Percentiles rank a stretch among this genome's conserved stretches.
Conservation (phyloP, 2,329 filamentous ascomycete species). For the Fusarium fracticaudum region DNA sequence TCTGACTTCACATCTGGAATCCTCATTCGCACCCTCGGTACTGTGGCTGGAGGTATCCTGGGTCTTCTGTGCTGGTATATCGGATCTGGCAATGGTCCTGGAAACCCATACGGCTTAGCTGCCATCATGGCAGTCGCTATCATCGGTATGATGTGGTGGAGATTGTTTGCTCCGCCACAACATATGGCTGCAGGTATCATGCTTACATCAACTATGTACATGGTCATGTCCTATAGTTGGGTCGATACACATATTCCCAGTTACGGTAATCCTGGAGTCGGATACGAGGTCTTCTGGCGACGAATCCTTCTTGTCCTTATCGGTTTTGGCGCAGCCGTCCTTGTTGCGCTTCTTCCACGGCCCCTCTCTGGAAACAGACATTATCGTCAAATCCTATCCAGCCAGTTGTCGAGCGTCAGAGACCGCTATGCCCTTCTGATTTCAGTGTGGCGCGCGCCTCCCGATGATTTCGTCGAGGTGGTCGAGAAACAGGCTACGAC, state of each 20-base stretch:
- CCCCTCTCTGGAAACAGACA: conserved; percentile 11
- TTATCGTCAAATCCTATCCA: conserved; percentile 10
- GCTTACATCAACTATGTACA: conserved; percentile 33
- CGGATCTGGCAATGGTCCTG: conserved; percentile 4
- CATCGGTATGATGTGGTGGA: conserved; percentile 34
- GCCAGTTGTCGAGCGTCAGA: conserved; percentile 6
- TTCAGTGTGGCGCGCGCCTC: conserved; percentile 8
- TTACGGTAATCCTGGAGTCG: conserved; percentile 25
- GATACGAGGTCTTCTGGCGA: conserved; percentile 16
- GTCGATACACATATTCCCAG: conserved; percentile 28
- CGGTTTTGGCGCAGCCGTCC: conserved; percentile 4
- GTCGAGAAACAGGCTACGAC: conserved; percentile 13
- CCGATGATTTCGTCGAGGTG: not conserved
- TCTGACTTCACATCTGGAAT: conserved; percentile 30
- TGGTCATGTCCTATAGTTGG: conserved; percentile 34
- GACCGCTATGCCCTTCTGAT: conserved; percentile 14
- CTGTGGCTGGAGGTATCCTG: conserved; percentile 8
- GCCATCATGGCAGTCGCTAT: conserved; percentile 31
- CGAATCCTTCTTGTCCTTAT: conserved; percentile 14
- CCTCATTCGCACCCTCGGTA: conserved; percentile 14
- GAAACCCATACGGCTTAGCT: conserved; percentile 26
- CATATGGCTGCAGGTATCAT: conserved; percentile 30
- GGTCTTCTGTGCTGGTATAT: conserved; percentile 17
- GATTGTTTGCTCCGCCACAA: conserved; percentile 28
- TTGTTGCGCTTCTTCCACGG: conserved; percentile 4